These are phyloP conservation scores for Phytophthora agathidicida DNA, from an alignment of 352 stramenopile species.

Conservation along the genomic window DNA sequence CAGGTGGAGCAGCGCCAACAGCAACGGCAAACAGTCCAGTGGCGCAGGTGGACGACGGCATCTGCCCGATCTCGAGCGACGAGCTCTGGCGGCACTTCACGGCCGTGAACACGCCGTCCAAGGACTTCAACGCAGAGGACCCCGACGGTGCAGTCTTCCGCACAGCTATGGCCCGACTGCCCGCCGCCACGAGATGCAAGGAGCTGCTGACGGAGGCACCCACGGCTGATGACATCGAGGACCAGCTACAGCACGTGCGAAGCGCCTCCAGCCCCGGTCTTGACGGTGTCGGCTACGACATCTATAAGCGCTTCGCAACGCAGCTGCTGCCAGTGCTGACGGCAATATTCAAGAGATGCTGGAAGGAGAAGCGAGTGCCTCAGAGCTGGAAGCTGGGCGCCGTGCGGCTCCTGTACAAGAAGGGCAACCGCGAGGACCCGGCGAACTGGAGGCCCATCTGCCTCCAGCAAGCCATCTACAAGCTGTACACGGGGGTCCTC, in stretches of 20 bases:
- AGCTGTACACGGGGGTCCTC: conserved; percentile 32
- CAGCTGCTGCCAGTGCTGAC: conserved; percentile 24
- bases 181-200: not conserved
- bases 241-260: conserved; percentile 8
- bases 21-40: not conserved
- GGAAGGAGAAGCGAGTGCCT: conserved; percentile 15
- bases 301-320: conserved; percentile 4
- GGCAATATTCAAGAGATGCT: conserved; percentile 19
- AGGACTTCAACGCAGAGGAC: not conserved
- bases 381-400: conserved; percentile 31
- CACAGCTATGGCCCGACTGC: not conserved
- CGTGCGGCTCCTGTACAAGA: conserved; percentile 41
- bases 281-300: conserved; percentile 30
- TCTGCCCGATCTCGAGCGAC: conserved; percentile 3
- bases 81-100: not conserved
- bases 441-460: conserved; percentile 40
- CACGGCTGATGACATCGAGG: conserved; percentile 26
- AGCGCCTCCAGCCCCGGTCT: conserved; percentile 10
- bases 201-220: not conserved
- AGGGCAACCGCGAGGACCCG: conserved; percentile 15
- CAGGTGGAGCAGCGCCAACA: too few relatives aligned
- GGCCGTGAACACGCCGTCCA: not conserved
- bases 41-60: not conserved
- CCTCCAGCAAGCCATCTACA: conserved; percentile 38
- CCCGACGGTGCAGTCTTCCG: not conserved